phyloP scores from a whole-genome alignment of 495 filamentous ascomycete species.

The Saxophila tyrrhenica region DNA sequence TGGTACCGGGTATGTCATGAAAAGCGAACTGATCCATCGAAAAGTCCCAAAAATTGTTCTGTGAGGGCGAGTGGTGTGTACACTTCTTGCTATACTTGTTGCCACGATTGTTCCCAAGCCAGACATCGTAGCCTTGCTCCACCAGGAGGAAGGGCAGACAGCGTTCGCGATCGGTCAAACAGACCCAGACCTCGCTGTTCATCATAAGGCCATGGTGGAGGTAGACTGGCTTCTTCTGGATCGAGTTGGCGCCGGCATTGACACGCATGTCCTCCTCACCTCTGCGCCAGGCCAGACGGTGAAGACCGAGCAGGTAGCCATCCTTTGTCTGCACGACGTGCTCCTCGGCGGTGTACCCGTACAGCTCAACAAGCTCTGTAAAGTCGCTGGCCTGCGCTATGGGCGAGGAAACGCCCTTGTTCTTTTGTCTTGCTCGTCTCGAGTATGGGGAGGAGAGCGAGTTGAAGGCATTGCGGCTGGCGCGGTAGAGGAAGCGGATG shows the following conservation, averaged over 20 bases:
- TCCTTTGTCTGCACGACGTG: conserved; percentile 90
- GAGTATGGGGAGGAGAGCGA: conserved; percentile 57
- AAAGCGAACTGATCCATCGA: conserved; percentile 97
- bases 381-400: conserved; percentile 71
- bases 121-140: conserved; percentile 90
- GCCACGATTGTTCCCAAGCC: conserved; percentile 93
- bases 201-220: conserved; percentile 93
- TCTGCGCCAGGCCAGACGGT: conserved; percentile 70
- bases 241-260: conserved; percentile 53
- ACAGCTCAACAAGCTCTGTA: conserved; percentile 77
- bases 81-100: conserved; percentile 99
- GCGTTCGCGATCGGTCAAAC: conserved; percentile 72
- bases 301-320: conserved; percentile 85
- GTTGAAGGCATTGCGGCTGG: conserved; percentile 76
- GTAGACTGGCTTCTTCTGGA: conserved; percentile 81
- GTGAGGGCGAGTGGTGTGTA: conserved; percentile 56
- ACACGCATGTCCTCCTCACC: conserved; percentile 65
- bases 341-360: conserved; percentile 86
- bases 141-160: conserved; percentile 82
- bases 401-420: conserved; percentile 34
- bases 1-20: conserved; percentile 82
- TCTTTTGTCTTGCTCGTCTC: conserved; percentile 47
- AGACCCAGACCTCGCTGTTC: conserved; percentile 99
- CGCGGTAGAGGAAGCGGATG: conserved; percentile 69
- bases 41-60: conserved; percentile 85